Percentiles rank a stretch among this genome's conserved stretches.
These are phyloP conservation scores for Eimeria acervulina DNA, from an alignment of 169 alveolate genomes.

Conservation along the genomic window DNA sequence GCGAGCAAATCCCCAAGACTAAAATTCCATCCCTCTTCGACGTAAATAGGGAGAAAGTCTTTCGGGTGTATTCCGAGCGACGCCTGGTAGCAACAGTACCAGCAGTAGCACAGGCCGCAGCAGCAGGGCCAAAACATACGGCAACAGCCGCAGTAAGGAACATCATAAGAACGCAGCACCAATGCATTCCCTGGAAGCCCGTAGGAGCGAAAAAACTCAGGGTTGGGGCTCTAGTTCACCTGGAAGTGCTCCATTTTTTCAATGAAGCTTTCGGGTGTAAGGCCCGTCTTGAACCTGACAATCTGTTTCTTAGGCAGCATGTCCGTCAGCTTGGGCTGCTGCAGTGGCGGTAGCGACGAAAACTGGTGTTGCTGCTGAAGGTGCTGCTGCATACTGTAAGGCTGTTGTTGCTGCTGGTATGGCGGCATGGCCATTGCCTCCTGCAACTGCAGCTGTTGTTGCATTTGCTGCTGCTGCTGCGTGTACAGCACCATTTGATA, in stretches of 20 bases:
- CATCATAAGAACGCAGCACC: neutral
- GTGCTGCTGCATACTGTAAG: slow-evolving; percentile 17
- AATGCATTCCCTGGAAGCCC: neutral
- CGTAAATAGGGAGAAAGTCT: slow-evolving; percentile 77
- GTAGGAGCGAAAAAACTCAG: neutral
- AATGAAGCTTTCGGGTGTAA: slow-evolving; percentile 79
- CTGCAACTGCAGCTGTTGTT: slow-evolving; percentile 22
- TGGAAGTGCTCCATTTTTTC: slow-evolving; percentile 81
- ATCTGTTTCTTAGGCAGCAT: slow-evolving; percentile 54
- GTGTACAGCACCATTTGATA: neutral
- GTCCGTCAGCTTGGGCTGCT: slow-evolving; percentile 71
- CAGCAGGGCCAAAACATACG: neutral
- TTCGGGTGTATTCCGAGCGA: slow-evolving; percentile 83
- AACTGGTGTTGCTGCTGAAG: slow-evolving; percentile 32
- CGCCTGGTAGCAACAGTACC: neutral
- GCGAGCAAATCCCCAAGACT: slow-evolving; percentile 72
- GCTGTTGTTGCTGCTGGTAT: slow-evolving; percentile 45
- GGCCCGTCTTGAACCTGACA: slow-evolving; percentile 80
- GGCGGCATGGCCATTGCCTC: slow-evolving; percentile 21
- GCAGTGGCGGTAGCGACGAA: neutral
- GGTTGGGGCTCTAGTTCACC: neutral
- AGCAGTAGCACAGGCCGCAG: neutral
- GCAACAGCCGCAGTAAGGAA: neutral
- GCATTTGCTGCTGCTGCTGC: slow-evolving; percentile 64
- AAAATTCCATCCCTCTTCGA: slow-evolving; percentile 71